Evolutionary conservation across 441 rosid genomes (phyloP).

Genomic region (Adansonia gregorii): DNA sequence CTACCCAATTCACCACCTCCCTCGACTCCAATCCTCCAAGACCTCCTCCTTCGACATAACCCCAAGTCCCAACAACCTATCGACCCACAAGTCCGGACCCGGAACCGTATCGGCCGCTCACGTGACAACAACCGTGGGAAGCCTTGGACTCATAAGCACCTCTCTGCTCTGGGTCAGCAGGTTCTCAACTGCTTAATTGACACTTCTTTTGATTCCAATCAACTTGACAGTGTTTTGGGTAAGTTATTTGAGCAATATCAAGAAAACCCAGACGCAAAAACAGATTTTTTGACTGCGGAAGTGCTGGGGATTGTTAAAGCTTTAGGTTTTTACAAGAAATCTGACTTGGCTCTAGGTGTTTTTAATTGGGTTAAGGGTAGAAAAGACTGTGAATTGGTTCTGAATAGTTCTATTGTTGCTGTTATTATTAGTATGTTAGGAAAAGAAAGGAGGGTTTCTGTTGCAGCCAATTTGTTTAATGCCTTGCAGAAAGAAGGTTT

Average conservation of each 20-base stretch:
- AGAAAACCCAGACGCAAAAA: conserved; percentile 36
- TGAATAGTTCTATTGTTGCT: conserved; percentile 68
- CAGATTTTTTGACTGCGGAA: conserved; percentile 43
- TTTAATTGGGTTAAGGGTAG: conserved; percentile 76
- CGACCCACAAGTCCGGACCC: conserved; percentile 37
- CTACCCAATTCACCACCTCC: conserved; percentile 35
- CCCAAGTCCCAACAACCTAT: conserved; percentile 38
- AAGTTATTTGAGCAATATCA: conserved; percentile 43
- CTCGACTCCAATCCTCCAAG: conserved; percentile 48
- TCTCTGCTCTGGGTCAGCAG: conserved; percentile 69
- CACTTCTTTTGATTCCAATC: conserved; percentile 53
- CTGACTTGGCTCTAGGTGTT: conserved; percentile 61
- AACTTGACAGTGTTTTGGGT: conserved; percentile 43
- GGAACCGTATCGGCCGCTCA: conserved; percentile 61
- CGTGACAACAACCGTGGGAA: conserved; percentile 73
- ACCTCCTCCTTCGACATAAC: conserved; percentile 43
- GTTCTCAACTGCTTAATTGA: conserved; percentile 58
- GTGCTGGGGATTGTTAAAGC: conserved; percentile 72
- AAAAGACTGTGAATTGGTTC: conserved; percentile 39
- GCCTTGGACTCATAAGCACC: conserved; percentile 71
- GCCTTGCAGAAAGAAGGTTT: conserved; percentile 59
- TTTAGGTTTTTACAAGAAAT: conserved; percentile 71
- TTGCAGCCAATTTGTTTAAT: conserved; percentile 60
- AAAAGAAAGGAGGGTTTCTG: conserved; percentile 60
- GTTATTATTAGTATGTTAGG: conserved; percentile 67